A percentile compares a stretch with the other conserved stretches of the same genome.
These are phyloP conservation scores for Trichoderma simmonsii DNA, from an alignment of 2,329 filamentous ascomycete species.

Conservation along the genomic window DNA sequence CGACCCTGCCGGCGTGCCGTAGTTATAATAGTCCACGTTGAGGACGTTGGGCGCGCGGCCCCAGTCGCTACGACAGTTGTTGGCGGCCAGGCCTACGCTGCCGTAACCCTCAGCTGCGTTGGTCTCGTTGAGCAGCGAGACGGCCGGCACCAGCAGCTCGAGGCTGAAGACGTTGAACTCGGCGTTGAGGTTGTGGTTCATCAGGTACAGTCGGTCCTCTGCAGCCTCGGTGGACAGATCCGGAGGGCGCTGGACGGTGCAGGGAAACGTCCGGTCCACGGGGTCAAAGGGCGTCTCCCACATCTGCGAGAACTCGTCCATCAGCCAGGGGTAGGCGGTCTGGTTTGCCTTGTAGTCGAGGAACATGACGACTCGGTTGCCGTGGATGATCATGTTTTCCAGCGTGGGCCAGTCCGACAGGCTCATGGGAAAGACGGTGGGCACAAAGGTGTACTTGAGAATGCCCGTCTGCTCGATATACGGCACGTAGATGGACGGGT, in stretches of 20 bases:
- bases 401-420: constrained; percentile 81
- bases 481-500: constrained; percentile 59
- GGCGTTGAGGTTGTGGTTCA: constrained; percentile 89
- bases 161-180: constrained; percentile 65
- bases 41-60: constrained; percentile 70
- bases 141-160: constrained; percentile 68
- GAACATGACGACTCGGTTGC: constrained; percentile 73
- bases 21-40: constrained; percentile 83
- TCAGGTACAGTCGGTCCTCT: constrained; percentile 67
- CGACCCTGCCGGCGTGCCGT: constrained; percentile 61
- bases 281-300: constrained; percentile 91
- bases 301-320: constrained; percentile 83
- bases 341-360: constrained; percentile 85
- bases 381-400: constrained; percentile 67
- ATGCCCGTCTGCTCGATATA: constrained; percentile 72
- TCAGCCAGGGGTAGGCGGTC: constrained; percentile 72
- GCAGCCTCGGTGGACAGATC: constrained; percentile 53
- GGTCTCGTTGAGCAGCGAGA: constrained; percentile 65
- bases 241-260: constrained; percentile 73
- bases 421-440: constrained; percentile 66
- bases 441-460: constrained; percentile 68
- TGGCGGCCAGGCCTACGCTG: constrained; percentile 61
- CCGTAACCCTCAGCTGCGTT: constrained; percentile 65
- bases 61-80: constrained; percentile 63
- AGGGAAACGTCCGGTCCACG: constrained; percentile 64